Base-by-base conservation (phyloP, 805 yeast species). In the Kodamaea hsintzibuensis region DNA sequence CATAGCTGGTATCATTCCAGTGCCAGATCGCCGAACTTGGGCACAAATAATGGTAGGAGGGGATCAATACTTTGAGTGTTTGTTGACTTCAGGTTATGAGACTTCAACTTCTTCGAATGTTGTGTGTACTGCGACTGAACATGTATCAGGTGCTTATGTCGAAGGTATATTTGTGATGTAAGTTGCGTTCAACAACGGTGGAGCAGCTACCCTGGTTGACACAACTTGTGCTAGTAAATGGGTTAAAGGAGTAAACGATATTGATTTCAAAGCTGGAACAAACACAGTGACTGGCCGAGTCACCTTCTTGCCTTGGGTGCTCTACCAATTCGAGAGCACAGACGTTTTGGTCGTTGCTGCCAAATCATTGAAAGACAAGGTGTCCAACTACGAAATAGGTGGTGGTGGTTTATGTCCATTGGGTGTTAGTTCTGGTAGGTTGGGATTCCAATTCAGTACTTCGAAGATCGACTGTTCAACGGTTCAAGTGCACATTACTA, bases 41-140 rank as follows among this genome's bases (percentile, higher is more conserved):
- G n/a, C n/a, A n/a, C n/a, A n/a, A n/a, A n/a, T n/a, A n/a, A n/a
- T n/a, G n/a, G 33, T 27, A 9, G 33, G 33, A 27, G 9, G 9
- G 6, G 33, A 27, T 7, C 33, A 7, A 7, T 27, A 27, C 33
- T 6, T 9, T 27, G 6, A 7, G 9, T 27, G 33, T 27, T 6
- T 7, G 9, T 7, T 27, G 9, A 27, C 6, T 27, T 7, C 8
- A 7, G 33, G 33, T 27, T 27, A 27, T 9, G 6, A 7, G 33
- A 27, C 48, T 16, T 50, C 53, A 33, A 14, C 22, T 1, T 44
- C 42, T 7, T 47, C 51, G 5, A 14, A 12, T 12, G 25, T 33
- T 3, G 60, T 57, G 7, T 56, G 47, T n/a, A 57, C 39, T 14
- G 60, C 44, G 16, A 53, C 63, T 1, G 61, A 58, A n/a, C n/a